Evolutionary conservation across 768 basidiomycete genomes (phyloP), one percentile per base, ranked within the genome.

Genomic region (Suillus luteus): DNA sequence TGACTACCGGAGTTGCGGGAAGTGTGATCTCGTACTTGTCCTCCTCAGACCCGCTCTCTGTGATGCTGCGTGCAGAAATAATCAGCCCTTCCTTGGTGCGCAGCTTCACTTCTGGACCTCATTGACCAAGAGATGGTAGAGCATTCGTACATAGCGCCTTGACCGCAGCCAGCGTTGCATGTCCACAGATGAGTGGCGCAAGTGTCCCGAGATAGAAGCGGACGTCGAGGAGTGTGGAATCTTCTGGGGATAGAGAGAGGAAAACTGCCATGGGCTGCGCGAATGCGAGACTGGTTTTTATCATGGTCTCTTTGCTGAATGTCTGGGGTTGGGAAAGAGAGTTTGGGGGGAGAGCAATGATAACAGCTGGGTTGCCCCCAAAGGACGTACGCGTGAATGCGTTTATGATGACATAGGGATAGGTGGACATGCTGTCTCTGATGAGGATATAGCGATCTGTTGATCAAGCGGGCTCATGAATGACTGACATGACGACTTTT

Each of bases 361-460:
- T 70, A 7, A 73, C 75, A 3, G 83, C 81, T 0, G 83, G 82
- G 65, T 83, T 84, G 2, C 83, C 82, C 12, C 74, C 72, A 69
- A 81, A 73, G 61, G 79, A 62, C 65, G 76, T 64, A 63, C 71
- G 69, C 64, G 85, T 67, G 72, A 83, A 78, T 63, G 85, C 83
- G 55, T 84, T 73, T 64, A 80, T 65, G 44, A 83, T 60, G 48
- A 73, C 69, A 72, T 80, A 80, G 44, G 67, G 65, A 24, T 46
- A 62, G 14, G 60, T 64, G 17, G 63, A 33, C 63, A 64, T 64
- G 24, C 5, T 49, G 48, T 24, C 22, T 49, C 48, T 24, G 48
- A 49, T 1, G 24, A 51, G 49, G 8, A 27, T 49, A 15, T 49
- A 24, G 7, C 9, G 27, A 24, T 49, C 17, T 31, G 27, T 31